A percentile compares a stretch with the other conserved stretches of the same genome.
These are phyloP conservation scores for Ailanthus altissimus DNA, from an alignment of 345 rosid genomes.

Conservation along the genomic window DNA sequence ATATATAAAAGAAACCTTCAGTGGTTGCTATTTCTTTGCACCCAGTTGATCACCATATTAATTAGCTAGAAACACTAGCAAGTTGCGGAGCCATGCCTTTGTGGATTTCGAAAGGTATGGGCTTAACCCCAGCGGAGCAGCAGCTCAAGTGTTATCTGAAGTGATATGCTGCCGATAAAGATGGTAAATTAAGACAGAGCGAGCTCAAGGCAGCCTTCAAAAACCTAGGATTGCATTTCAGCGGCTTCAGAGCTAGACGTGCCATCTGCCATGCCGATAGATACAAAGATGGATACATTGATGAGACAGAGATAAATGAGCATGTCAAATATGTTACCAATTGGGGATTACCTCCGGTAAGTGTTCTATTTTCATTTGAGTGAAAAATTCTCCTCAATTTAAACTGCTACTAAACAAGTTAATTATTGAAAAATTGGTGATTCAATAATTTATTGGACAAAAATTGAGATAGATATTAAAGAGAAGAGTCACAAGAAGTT, in stretches of 20 bases:
- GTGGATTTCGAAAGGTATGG: not conserved
- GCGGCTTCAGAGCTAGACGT: not conserved
- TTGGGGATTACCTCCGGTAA: not conserved
- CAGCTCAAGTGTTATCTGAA: slow-evolving; percentile 1
- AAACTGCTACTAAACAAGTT: no score
- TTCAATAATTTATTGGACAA: no score
- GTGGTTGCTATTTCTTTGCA: not conserved
- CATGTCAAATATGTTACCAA: not conserved
- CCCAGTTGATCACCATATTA: not conserved
- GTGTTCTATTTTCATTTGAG: not conserved
- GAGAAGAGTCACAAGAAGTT: no score
- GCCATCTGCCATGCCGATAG: not conserved
- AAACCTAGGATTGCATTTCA: not conserved
- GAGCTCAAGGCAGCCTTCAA: not conserved
- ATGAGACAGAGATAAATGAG: not conserved
- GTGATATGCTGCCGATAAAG: not conserved
- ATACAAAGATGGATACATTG: not conserved
- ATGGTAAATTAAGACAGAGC: not conserved
- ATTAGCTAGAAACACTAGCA: not conserved
- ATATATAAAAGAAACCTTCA: not conserved
- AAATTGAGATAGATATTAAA: no score
- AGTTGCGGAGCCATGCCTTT: not conserved
- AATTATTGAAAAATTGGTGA: no score
- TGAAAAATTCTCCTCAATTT: no score
- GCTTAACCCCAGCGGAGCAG: slow-evolving; percentile 1